Base-by-base conservation (phyloP, 148 eudicot genomes). In the Heliosperma pusillum region DNA sequence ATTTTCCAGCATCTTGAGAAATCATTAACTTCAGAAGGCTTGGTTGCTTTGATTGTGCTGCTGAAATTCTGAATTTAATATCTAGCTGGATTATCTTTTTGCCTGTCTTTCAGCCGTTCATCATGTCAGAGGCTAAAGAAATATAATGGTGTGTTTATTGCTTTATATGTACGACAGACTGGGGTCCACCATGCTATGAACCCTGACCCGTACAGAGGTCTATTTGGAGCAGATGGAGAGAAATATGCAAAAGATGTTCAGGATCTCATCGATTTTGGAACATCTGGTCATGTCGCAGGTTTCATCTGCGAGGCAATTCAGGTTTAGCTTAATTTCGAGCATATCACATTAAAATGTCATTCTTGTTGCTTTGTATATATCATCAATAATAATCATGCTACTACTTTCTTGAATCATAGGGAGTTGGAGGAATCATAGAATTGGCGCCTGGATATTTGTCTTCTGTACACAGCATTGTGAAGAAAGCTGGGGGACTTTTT, bases 401-500 rank as follows among this genome's bases (percentile, higher is more conserved):
- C 33, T 78, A 50, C 27, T 80, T 20, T 27, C 53, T 67, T 75
- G 24, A 45, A 40, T 29, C 57, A 66, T 86, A 96, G 99, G 99
- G 99, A 82, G 99, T 96, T n/a, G 99, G 99, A 76, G 99, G 99
- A 74, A 96, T 96, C 58, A 26, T 92, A 61, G 99, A 96, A 71
- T 78, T 90, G 82, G 99, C 99, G 56, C 97, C 99, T 26, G 97
- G 90, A 44, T 96, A 96, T 78, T 77, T 96, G 77, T 87, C 97
- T 55, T 83, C 90, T 69, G 99, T 83, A 36, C 84, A 90, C 82
- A 79, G 81, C 77, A 84, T 76, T 66, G 77, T 96, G n/a, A 92
- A 83, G 86, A 89, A 89, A 70, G 99, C 99, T 5, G 99, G 99
- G 58, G 99, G 97, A 21, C 87, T 96, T 61, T 88, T 87, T 53